Evolutionary conservation across 805 yeast species (phyloP).

Genomic region (Pachysolen tannophilus): DNA sequence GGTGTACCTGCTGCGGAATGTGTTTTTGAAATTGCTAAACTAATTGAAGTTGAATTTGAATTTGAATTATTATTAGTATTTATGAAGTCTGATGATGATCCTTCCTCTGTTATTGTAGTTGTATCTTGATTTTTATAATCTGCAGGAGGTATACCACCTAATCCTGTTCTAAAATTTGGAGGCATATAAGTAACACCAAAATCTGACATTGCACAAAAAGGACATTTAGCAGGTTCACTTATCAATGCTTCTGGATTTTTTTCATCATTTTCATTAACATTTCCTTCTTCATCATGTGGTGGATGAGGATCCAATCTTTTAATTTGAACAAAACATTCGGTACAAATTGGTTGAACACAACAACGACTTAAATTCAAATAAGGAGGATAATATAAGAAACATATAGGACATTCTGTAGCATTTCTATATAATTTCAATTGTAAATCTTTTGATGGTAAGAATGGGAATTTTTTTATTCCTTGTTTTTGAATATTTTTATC

Average conservation of each 20-base stretch:
- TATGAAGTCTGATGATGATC: neutral
- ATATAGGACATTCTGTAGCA: slow-evolving; percentile 86
- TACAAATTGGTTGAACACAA: slow-evolving; percentile 88
- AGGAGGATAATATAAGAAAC: slow-evolving; percentile 80
- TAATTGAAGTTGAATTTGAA: slow-evolving; percentile 15
- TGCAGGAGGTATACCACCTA: slow-evolving; percentile 46
- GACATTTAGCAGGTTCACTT: slow-evolving; percentile 86
- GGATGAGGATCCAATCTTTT: slow-evolving; percentile 89
- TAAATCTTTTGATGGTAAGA: slow-evolving; percentile 35
- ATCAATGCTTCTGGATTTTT: slow-evolving; percentile 56
- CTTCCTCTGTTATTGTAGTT: slow-evolving; percentile 17
- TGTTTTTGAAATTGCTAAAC: slow-evolving; percentile 19
- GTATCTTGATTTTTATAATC: slow-evolving; percentile 20
- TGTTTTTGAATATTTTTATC: slow-evolving; percentile 19
- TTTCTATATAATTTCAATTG: slow-evolving; percentile 55
- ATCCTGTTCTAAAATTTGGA: slow-evolving; percentile 49
- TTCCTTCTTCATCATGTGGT: slow-evolving; percentile 61
- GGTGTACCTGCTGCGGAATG: slow-evolving; percentile 20
- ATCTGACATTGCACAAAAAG: slow-evolving; percentile 83
- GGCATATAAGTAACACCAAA: slow-evolving; percentile 83
- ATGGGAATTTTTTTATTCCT: slow-evolving; percentile 19
- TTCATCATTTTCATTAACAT: slow-evolving; percentile 13
- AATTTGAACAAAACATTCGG: slow-evolving; percentile 96
- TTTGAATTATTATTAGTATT: slow-evolving; percentile 8
- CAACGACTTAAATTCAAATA: slow-evolving; percentile 76